Evolutionary conservation across 2,329 filamentous ascomycete species (phyloP).

Genomic region (Arthrobotrys entomopaga): DNA sequence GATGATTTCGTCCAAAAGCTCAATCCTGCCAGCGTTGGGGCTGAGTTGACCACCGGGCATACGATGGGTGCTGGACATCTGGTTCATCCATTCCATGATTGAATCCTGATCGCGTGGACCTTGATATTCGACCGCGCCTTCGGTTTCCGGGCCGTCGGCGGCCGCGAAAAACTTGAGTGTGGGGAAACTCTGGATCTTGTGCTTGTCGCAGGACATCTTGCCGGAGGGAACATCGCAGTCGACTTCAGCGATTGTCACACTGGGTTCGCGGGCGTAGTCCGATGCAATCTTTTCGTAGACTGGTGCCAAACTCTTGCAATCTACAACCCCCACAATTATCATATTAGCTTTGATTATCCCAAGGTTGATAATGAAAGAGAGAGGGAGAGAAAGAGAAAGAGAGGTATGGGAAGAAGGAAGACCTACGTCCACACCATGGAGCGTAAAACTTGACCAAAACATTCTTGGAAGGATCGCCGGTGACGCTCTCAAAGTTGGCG

Average conservation of each 20-base stretch:
- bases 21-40: slow-evolving; percentile 81
- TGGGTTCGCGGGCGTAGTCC: slow-evolving; percentile 80
- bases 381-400: too few species aligned
- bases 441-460: slow-evolving; percentile 97
- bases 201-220: slow-evolving; percentile 78
- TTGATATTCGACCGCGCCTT: slow-evolving; percentile 67
- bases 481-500: slow-evolving; percentile 76
- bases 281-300: slow-evolving; percentile 86
- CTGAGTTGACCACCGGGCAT: slow-evolving; percentile 82
- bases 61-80: slow-evolving; percentile 87
- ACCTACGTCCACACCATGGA: slow-evolving; percentile 95
- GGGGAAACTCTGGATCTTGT: slow-evolving; percentile 86
- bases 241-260: slow-evolving; percentile 72
- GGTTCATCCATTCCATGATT: slow-evolving; percentile 84
- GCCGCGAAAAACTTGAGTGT: slow-evolving; percentile 98
- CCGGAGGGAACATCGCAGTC: slow-evolving; percentile 89
- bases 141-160: slow-evolving; percentile 73
- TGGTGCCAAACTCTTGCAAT: slow-evolving; percentile 95
- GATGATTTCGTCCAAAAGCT: slow-evolving; percentile 79
- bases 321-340: slow-evolving; percentile 65
- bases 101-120: slow-evolving; percentile 80
- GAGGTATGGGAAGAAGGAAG: slow-evolving; percentile 47
- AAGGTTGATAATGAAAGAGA: neutral
- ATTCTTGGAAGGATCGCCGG: slow-evolving; percentile 82
- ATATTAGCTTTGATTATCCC: neutral